Percentiles rank a stretch among this genome's conserved stretches.
phyloP scores from a whole-genome alignment of 228 moss, liverwort and hornwort species.

The Sphagnum magellanicum region DNA sequence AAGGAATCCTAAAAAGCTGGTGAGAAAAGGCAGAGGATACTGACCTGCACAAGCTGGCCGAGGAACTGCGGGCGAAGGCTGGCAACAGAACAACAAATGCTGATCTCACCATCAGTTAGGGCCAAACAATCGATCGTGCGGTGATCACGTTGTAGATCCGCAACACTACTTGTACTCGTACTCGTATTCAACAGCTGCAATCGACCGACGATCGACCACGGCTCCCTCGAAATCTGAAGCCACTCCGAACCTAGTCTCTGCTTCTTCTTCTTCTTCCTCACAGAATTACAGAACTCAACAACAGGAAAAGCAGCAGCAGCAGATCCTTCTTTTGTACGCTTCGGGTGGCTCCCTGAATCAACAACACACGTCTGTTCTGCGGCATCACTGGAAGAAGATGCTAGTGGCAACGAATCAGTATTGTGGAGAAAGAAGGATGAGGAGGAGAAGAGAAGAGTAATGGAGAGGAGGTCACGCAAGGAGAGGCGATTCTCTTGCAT shows the following conservation, averaged over 20 bases:
- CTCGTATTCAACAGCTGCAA: slow-evolving; percentile 41
- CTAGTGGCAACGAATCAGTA: too few relatives aligned
- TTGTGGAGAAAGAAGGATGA: too few relatives aligned
- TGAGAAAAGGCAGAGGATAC: not conserved
- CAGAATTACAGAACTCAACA: too few relatives aligned
- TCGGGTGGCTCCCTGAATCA: too few relatives aligned
- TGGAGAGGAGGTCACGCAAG: too few relatives aligned
- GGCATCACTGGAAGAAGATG: too few relatives aligned
- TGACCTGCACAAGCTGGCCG: slow-evolving; percentile 50
- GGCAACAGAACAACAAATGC: slow-evolving; percentile 42
- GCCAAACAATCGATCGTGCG: slow-evolving; percentile 51
- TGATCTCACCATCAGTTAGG: slow-evolving; percentile 32
- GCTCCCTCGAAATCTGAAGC: slow-evolving; percentile 6
- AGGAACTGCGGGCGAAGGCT: slow-evolving; percentile 26
- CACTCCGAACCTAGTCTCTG: slow-evolving; percentile 13
- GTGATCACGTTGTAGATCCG: slow-evolving; percentile 8
- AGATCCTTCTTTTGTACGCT: too few relatives aligned
- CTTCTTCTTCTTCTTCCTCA: slow-evolving; percentile 29
- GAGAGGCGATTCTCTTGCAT: too few relatives aligned
- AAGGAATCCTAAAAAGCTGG: not conserved
- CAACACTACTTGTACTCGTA: slow-evolving; percentile 11
- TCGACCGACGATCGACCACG: slow-evolving; percentile 22
- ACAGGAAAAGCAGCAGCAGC: too few relatives aligned
- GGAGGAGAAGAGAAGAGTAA: too few relatives aligned
- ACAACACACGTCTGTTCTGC: too few relatives aligned